These are phyloP conservation scores for Tilletia walkeri DNA, from an alignment of 1,284 basidiomycete species.

Conservation along the genomic window DNA sequence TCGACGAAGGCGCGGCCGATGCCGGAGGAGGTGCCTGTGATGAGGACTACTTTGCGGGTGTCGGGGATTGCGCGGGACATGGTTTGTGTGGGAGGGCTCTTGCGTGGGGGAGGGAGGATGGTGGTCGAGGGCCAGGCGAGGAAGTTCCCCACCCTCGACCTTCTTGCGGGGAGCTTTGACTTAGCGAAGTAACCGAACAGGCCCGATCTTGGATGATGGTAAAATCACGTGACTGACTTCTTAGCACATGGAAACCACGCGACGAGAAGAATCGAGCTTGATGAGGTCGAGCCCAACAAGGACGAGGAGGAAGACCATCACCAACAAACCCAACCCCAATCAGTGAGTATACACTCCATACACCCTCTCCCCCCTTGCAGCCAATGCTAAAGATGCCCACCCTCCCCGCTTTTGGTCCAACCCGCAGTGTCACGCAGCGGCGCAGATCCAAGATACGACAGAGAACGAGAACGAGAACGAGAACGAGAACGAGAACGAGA, in stretches of 20 bases:
- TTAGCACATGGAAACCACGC: no score
- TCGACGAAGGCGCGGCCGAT: conserved; percentile 44
- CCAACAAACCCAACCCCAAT: neutral
- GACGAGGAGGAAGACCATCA: neutral
- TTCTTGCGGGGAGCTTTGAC: no score
- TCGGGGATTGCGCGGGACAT: conserved; percentile 7
- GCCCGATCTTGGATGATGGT: no score
- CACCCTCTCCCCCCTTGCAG: no score
- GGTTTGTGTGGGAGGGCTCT: neutral
- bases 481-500: conserved; percentile 1
- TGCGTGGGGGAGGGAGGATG: neutral
- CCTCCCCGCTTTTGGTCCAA: neutral
- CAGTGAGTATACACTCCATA: neutral
- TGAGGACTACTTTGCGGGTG: conserved; percentile 38
- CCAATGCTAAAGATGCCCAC: neutral
- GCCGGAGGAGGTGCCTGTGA: conserved; percentile 46
- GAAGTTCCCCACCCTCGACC: no score
- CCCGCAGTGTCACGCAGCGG: neutral
- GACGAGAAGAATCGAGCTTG: no score
- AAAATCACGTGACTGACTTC: no score
- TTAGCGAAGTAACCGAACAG: no score
- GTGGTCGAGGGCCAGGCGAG: neutral
- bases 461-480: conserved; percentile 7
- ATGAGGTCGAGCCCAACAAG: neutral
- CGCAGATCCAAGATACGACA: neutral